A percentile compares a stretch with the other conserved stretches of the same genome.
These are phyloP conservation scores for Trypanosoma conorhini DNA, from an alignment of 208 protist species.

Conservation along the genomic window DNA sequence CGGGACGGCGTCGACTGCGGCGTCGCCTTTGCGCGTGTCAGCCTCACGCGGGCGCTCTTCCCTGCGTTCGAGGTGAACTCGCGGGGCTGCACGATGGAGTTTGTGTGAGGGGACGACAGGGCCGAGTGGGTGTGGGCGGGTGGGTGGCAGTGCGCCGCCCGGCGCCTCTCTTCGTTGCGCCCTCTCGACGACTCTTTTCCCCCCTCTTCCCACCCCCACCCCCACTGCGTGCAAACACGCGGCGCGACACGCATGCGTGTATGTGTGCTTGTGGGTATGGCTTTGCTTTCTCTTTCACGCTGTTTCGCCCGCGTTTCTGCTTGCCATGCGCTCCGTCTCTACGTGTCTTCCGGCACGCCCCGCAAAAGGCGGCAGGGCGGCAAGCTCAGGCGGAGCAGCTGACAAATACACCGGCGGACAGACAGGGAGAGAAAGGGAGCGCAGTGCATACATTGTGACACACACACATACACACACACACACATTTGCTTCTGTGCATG, in stretches of 20 bases:
- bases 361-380: too few species aligned
- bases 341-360: too few species aligned
- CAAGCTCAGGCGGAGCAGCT: too few species aligned
- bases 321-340: too few species aligned
- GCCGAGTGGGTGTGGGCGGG: neutral
- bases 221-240: too few species aligned
- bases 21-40: slow-evolving; percentile 39
- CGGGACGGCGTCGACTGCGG: slow-evolving; percentile 54
- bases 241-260: too few species aligned
- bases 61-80: slow-evolving; percentile 57
- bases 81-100: slow-evolving; percentile 39
- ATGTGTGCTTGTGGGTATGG: too few species aligned
- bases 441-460: too few species aligned
- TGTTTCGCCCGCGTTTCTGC: too few species aligned
- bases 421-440: neutral
- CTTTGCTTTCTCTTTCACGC: too few species aligned
- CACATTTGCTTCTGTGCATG: neutral
- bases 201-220: too few species aligned
- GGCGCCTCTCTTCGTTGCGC: neutral
- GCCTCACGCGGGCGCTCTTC: slow-evolving; percentile 40
- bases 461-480: neutral
- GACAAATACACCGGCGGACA: too few species aligned
- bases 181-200: neutral
- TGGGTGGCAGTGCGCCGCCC: neutral
- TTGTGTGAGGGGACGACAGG: slow-evolving; percentile 30